Evolutionary conservation across 768 basidiomycete genomes (phyloP).

Genomic region (Rhodotorula taiwanensis): DNA sequence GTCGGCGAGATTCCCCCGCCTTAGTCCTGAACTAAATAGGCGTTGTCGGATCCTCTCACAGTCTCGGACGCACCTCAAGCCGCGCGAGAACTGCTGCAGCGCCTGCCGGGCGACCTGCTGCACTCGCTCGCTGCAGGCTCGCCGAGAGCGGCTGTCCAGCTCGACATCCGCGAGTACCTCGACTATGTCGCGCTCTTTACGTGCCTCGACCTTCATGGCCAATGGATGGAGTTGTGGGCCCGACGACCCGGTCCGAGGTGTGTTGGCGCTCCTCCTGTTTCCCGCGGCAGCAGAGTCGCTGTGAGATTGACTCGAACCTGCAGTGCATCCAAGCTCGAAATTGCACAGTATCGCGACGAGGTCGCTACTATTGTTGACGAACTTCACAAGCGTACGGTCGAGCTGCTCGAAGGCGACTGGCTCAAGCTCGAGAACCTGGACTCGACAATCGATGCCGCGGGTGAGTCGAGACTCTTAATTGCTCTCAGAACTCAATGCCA

Average conservation of each 20-base stretch:
- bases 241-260: slow-evolving; percentile 3
- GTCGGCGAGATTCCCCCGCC: neutral
- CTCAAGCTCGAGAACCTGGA: slow-evolving; percentile 35
- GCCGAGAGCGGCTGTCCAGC: slow-evolving; percentile 3
- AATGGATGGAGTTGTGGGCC: slow-evolving; percentile 37
- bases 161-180: slow-evolving; percentile 51
- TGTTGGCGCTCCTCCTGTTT: neutral
- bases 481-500: no score
- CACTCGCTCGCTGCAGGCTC: slow-evolving; percentile 7
- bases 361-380: slow-evolving; percentile 27
- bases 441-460: slow-evolving; percentile 14
- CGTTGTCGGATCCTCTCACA: slow-evolving; percentile 1
- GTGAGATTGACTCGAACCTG: no score
- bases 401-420: slow-evolving; percentile 39
- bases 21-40: neutral
- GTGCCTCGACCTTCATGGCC: slow-evolving; percentile 51
- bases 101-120: slow-evolving; percentile 24
- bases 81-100: slow-evolving; percentile 22
- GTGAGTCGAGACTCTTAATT: neutral
- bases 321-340: slow-evolving; percentile 15
- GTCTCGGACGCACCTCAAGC: slow-evolving; percentile 18
- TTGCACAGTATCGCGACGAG: slow-evolving; percentile 12
- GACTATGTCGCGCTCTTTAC: slow-evolving; percentile 74
- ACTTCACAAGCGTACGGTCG: slow-evolving; percentile 26
- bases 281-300: no score